A percentile compares a stretch with the other conserved stretches of the same genome.
These are phyloP conservation scores for Coemansia sp. DNA, from an alignment of 192 early-diverging fungal genomes.

Conservation along the genomic window DNA sequence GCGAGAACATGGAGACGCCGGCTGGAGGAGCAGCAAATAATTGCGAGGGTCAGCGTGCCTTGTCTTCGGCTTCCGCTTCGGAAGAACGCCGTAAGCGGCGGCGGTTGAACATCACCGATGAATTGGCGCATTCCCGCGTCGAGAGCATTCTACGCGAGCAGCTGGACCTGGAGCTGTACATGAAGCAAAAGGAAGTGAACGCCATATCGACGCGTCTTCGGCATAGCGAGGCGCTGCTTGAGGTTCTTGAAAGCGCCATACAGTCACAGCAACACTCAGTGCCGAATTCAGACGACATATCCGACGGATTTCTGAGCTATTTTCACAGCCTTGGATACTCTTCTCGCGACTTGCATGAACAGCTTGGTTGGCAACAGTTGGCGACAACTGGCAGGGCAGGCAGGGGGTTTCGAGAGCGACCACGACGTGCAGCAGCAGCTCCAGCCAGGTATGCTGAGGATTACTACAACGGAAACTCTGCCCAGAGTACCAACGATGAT, in stretches of 20 bases:
- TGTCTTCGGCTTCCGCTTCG: neutral
- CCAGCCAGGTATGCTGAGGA: constrained; percentile 9
- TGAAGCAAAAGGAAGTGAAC: constrained; percentile 66
- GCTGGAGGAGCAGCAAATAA: neutral
- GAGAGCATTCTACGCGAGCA: constrained; percentile 65
- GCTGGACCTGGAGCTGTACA: constrained; percentile 74
- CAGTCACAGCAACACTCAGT: constrained; percentile 47
- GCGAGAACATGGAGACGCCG: neutral
- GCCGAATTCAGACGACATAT: constrained; percentile 8
- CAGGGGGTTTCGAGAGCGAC: constrained; percentile 7
- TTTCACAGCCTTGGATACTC: constrained; percentile 12
- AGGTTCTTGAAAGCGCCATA: constrained; percentile 57
- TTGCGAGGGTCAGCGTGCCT: neutral
- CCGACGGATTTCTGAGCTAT: constrained; percentile 29
- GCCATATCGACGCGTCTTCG: constrained; percentile 63
- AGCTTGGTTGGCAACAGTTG: constrained; percentile 1
- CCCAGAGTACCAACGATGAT: constrained; percentile 26
- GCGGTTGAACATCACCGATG: constrained; percentile 13
- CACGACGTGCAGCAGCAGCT: constrained; percentile 22
- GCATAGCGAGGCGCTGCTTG: constrained; percentile 59
- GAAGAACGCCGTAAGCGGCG: constrained; percentile 1
- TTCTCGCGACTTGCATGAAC: neutral
- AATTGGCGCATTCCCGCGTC: constrained; percentile 43
- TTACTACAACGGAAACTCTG: constrained; percentile 20
- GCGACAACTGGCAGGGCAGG: neutral